These are phyloP conservation scores for Poronia punctata DNA, from an alignment of 495 filamentous ascomycete species.

Conservation along the genomic window DNA sequence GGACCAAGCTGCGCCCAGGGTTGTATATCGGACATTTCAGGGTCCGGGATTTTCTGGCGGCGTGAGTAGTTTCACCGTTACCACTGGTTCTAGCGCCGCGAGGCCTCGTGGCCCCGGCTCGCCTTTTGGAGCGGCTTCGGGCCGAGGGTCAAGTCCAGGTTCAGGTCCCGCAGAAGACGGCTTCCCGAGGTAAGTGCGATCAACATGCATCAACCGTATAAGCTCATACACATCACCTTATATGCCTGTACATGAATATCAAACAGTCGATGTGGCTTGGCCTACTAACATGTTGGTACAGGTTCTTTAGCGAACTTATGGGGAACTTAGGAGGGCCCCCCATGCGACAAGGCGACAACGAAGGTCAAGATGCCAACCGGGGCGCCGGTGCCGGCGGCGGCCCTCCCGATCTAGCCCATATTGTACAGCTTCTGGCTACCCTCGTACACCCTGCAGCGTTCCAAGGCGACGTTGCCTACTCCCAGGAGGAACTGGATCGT, in stretches of 20 bases:
- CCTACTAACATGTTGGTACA: slow-evolving; percentile 4
- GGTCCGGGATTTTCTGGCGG: slow-evolving; percentile 19
- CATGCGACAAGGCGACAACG: slow-evolving; percentile 6
- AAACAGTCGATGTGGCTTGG: too few species aligned
- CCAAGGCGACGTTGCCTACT: slow-evolving; percentile 81
- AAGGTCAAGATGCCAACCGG: slow-evolving; percentile 5
- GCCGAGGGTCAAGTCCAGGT: too few species aligned
- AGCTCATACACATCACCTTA: too few species aligned
- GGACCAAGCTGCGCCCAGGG: slow-evolving; percentile 9
- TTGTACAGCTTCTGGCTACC: slow-evolving; percentile 37
- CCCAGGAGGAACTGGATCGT: slow-evolving; percentile 83
- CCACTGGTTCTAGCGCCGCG: slow-evolving; percentile 12
- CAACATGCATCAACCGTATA: too few species aligned
- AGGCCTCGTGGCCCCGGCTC: slow-evolving; percentile 3
- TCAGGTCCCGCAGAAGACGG: slow-evolving; percentile 19
- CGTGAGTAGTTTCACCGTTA: slow-evolving; percentile 28
- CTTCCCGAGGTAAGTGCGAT: slow-evolving; percentile 25
- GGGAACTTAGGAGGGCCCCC: slow-evolving; percentile 10
- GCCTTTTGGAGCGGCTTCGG: too few species aligned
- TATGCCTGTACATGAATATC: too few species aligned
- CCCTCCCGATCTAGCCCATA: slow-evolving; percentile 11
- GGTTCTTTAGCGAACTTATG: slow-evolving; percentile 16
- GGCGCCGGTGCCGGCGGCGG: slow-evolving; percentile 13
- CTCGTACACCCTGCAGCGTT: slow-evolving; percentile 54
- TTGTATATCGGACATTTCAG: slow-evolving; percentile 21